Conservation (phyloP, 768 basidiomycete genomes). For the Brasilioporus rufonigricans region DNA sequence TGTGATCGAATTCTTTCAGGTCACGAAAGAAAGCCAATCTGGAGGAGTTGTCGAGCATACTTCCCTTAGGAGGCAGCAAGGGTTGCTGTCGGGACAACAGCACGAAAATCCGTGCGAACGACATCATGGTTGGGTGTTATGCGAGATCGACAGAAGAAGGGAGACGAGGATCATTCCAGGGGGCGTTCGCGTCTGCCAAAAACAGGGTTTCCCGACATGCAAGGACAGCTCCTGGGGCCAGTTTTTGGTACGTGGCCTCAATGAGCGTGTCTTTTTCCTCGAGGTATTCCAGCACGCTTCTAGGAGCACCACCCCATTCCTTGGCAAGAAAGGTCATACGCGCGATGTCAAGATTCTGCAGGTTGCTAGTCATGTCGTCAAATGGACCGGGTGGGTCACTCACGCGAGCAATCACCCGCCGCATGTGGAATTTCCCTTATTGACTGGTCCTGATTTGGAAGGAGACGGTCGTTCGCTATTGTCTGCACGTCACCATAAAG, state of each 20-base stretch:
- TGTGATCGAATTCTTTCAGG: neutral
- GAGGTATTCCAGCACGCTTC: neutral
- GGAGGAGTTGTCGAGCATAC: neutral
- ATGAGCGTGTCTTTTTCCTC: neutral
- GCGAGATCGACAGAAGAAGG: neutral
- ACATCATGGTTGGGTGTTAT: no score
- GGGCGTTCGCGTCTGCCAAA: no score
- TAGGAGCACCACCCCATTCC: neutral
- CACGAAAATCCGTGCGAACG: neutral
- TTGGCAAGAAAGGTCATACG: neutral
- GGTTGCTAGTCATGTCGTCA: neutral
- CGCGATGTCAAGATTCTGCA: neutral
- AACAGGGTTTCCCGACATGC: no score
- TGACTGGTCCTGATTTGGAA: no score
- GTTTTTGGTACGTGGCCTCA: fast-evolving
- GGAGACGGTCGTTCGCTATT: no score
- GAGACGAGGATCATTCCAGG: no score
- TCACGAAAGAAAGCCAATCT: neutral
- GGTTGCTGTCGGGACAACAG: neutral
- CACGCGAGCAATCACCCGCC: no score
- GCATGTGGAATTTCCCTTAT: no score
- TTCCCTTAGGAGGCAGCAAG: neutral
- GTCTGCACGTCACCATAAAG: no score
- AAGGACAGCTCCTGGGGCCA: no score
- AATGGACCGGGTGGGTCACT: neutral